phyloP scores from a whole-genome alignment of 495 filamentous ascomycete species.

The Podospora conica region DNA sequence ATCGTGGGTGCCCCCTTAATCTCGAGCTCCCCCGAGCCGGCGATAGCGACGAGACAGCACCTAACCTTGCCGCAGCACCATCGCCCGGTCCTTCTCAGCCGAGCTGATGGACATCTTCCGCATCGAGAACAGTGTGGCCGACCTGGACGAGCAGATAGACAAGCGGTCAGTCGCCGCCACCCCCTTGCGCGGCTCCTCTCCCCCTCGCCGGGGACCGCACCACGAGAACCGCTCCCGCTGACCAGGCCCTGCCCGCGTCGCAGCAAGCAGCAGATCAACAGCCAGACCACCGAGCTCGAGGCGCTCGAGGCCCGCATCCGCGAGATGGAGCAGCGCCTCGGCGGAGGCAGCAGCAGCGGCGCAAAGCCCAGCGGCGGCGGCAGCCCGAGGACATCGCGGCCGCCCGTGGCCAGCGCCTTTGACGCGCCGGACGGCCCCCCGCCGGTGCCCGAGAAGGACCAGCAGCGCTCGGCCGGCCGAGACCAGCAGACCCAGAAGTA shows the following conservation, averaged over 20 bases:
- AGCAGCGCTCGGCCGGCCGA: conserved; percentile 4
- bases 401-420: conserved; percentile 30
- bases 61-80: conserved; percentile 52
- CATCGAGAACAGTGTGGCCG: conserved; percentile 71
- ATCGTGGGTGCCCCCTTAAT: conserved; percentile 56
- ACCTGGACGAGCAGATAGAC: conserved; percentile 70
- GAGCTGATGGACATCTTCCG: conserved; percentile 85
- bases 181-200: conserved; percentile 8
- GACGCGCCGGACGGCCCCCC: conserved; percentile 15
- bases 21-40: not conserved
- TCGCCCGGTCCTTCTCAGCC: conserved; percentile 79
- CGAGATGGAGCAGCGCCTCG: conserved; percentile 77
- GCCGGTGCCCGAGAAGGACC: conserved; percentile 18
- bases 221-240: not conserved
- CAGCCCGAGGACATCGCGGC: conserved; percentile 30
- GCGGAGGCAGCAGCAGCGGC: conserved; percentile 5
- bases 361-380: conserved; percentile 20
- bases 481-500: conserved; percentile 21
- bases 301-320: conserved; percentile 75
- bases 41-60: not conserved
- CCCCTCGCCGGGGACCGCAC: not conserved
- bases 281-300: conserved; percentile 74
- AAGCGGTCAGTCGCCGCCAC: conserved; percentile 62
- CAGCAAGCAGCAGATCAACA: conserved; percentile 66
- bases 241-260: conserved; percentile 5